Conservation (phyloP, 1,284 basidiomycete genomes). For the Fistulina hepatica region DNA sequence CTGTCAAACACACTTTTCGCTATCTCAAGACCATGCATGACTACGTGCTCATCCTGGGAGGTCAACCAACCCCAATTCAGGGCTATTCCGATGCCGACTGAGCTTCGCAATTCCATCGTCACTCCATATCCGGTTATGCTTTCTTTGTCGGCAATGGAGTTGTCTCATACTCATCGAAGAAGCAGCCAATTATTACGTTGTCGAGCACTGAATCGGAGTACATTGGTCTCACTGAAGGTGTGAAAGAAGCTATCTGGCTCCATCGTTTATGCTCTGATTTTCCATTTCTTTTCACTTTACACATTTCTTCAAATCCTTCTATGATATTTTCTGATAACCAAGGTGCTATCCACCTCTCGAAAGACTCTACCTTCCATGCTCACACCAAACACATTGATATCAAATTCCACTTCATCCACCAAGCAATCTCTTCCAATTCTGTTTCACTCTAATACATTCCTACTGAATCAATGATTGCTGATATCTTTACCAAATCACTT, state of each 20-base stretch:
- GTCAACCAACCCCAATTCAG: not conserved
- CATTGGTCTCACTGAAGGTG: constrained; percentile 4
- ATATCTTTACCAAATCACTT: constrained; percentile 33
- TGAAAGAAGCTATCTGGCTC: constrained; percentile 9
- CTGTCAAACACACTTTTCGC: not conserved
- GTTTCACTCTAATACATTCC: constrained; percentile 22
- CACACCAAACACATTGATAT: too few relatives aligned
- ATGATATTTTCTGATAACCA: too few relatives aligned
- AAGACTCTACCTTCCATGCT: too few relatives aligned
- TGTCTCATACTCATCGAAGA: constrained; percentile 11
- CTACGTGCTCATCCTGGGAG: constrained; percentile 2
- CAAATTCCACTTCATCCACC: constrained; percentile 32
- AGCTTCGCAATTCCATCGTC: constrained; percentile 7
- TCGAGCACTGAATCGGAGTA: constrained; percentile 11
- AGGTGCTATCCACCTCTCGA: too few relatives aligned
- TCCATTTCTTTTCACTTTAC: constrained; percentile 11
- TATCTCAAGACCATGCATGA: constrained; percentile 2
- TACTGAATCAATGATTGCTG: constrained; percentile 25
- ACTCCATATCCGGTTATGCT: constrained; percentile 9
- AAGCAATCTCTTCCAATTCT: constrained; percentile 20
- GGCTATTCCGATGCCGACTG: constrained; percentile 12
- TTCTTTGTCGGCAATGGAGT: constrained; percentile 8
- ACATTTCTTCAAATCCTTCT: too few relatives aligned
- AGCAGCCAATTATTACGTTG: constrained; percentile 8
- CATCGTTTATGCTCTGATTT: constrained; percentile 20